These are phyloP conservation scores for Phialophora macrospora DNA, from an alignment of 2,329 filamentous ascomycete species.

Conservation along the genomic window DNA sequence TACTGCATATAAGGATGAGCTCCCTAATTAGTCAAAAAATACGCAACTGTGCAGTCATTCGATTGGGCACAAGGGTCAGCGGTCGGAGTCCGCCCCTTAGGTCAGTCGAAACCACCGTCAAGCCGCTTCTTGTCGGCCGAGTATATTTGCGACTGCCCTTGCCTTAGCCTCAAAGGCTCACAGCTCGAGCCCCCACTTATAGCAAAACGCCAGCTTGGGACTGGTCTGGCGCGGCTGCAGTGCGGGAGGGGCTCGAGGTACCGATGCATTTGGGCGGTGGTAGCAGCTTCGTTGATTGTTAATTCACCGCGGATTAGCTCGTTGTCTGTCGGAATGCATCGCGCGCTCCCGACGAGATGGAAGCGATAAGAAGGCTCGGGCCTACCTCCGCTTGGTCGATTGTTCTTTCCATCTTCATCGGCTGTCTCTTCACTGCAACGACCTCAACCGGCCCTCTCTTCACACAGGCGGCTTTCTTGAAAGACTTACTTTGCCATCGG, in stretches of 20 bases:
- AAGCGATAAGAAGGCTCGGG: slow-evolving; percentile 2
- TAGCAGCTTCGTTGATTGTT: not conserved
- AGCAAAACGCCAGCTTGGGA: no score
- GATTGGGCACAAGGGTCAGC: not conserved
- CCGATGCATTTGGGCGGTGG: no score
- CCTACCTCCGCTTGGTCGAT: not conserved
- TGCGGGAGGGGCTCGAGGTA: no score
- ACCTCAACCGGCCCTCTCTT: not conserved
- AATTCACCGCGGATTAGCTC: not conserved
- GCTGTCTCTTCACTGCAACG: not conserved
- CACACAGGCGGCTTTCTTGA: not conserved
- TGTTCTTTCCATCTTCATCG: not conserved
- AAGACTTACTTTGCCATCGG: not conserved
- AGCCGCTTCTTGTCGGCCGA: slow-evolving; percentile 4
- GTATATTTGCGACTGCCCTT: not conserved
- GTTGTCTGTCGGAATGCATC: not conserved
- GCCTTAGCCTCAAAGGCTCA: not conserved
- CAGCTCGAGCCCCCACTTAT: not conserved
- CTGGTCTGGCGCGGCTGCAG: no score
- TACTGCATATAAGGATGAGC: no score
- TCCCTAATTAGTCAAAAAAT: no score
- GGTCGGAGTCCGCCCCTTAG: not conserved
- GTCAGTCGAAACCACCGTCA: not conserved
- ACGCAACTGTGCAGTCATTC: not conserved
- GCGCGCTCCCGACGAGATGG: not conserved